Conservation (phyloP, 257 asterid species). For the Henckelia pumila region DNA sequence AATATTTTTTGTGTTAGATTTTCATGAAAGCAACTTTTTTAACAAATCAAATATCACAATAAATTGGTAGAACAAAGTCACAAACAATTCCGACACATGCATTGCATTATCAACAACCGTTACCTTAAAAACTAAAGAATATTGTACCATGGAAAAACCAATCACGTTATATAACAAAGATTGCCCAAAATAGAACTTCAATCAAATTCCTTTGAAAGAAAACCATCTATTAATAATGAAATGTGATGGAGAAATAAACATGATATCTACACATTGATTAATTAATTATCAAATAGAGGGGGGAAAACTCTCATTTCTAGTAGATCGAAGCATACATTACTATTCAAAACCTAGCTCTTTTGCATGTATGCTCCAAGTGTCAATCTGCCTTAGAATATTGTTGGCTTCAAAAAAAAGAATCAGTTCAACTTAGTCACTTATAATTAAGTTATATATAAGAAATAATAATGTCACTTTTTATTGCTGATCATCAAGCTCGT, state of each 20-base stretch:
- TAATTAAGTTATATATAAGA: not conserved
- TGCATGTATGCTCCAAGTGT: not conserved
- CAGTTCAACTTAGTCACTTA: not conserved
- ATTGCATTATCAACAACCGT: too few relatives aligned
- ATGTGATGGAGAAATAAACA: not conserved
- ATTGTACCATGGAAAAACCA: not conserved
- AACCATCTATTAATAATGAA: too few relatives aligned
- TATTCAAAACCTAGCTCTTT: too few relatives aligned
- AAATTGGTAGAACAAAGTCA: too few relatives aligned
- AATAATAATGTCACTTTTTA: too few relatives aligned
- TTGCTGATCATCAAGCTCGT: conserved; percentile 49
- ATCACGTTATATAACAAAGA: not conserved
- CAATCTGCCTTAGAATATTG: not conserved
- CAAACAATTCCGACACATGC: too few relatives aligned
- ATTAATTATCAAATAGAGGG: not conserved
- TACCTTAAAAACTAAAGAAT: too few relatives aligned
- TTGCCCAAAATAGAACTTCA: not conserved
- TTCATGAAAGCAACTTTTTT: not conserved
- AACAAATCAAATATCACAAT: not conserved
- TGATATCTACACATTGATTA: not conserved
- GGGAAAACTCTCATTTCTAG: not conserved
- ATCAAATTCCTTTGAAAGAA: not conserved
- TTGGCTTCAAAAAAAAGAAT: not conserved
- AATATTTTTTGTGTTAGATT: too few relatives aligned
- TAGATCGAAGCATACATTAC: not conserved